phyloP scores from a whole-genome alignment of 148 eudicot species.

The Arctostaphylos glauca region DNA sequence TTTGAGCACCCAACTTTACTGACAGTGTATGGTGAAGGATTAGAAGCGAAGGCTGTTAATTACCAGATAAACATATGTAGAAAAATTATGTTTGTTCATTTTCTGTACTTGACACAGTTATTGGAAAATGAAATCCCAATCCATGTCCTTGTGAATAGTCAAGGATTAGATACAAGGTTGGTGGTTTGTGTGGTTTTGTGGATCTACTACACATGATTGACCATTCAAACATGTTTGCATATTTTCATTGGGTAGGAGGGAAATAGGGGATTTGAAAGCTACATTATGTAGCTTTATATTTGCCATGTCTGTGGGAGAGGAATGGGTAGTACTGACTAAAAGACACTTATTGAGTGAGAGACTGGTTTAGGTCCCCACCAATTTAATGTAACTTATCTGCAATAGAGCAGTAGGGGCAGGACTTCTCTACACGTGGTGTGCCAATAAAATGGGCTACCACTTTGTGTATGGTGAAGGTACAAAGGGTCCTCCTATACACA shows the following conservation, averaged over 20 bases:
- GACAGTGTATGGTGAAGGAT: neutral
- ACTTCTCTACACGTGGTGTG: neutral
- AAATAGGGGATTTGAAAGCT: neutral
- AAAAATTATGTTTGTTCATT: neutral
- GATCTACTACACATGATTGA: neutral
- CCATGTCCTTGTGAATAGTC: neutral
- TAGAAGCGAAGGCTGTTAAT: neutral
- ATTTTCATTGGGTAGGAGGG: neutral
- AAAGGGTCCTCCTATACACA: neutral
- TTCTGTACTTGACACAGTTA: neutral
- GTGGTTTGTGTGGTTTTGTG: neutral
- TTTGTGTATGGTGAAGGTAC: neutral
- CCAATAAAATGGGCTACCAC: neutral
- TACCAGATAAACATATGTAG: neutral
- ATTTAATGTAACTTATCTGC: neutral
- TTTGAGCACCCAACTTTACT: neutral
- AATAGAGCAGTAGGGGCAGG: neutral
- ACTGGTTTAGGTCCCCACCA: neutral
- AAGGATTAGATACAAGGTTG: neutral
- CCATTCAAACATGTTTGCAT: neutral
- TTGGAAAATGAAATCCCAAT: neutral
- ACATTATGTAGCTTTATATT: neutral
- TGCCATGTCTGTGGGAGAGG: neutral
- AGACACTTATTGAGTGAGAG: neutral
- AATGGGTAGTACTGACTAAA: neutral